Base-by-base conservation (phyloP, 164 flowering plant genomes). In the Echeveria elegans region DNA sequence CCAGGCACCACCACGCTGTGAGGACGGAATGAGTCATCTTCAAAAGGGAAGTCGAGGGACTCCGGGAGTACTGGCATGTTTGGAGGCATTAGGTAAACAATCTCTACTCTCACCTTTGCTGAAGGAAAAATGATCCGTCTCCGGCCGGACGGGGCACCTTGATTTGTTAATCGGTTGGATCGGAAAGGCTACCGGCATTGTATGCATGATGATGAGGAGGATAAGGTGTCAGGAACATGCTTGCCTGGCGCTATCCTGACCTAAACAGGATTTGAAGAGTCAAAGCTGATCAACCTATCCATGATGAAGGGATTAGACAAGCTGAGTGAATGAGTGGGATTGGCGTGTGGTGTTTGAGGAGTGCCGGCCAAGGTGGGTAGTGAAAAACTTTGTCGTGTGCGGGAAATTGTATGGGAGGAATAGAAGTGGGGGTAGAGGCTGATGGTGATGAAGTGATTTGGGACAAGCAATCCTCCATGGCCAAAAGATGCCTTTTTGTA, bases 1-100 rank as follows among this genome's bases (percentile, higher is more conserved):
- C 95, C 91, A 4, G 95, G 91, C 2, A 82, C 89, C 48, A 88
- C 89, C 12, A 86, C 88, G 67, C 95, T 88, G 48, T 88, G 88
- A 18, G 86, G 67, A 2, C 77, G 79, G 72, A 88, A 85, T 0
- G 85, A 72, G 40, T 88, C 91, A 9, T 82, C 79, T 10, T 69
- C 74, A 73, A 73, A 69, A 26, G 91, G 95, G 30, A 82, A 75
- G 16, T 14, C 14, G 11, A 16, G 11, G 0, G 76, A 72, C 30
- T 83, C 78, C 0, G 95, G 91, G 38, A 36, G 6, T 1, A 86
- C 81, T 30, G 5, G 37, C 1, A 77, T 69, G 30, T 68, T 75
- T 0, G 80, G 82, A 0, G 77, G 78, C 12, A 80, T 67, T n/a
- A 72, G 68, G 24, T 83, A 86, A 1, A 74, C 68, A 59, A 88